Evolutionary conservation across 257 asterid species (phyloP), one percentile per base, ranked within the genome.

Genomic region (Thymus mandschuricus): DNA sequence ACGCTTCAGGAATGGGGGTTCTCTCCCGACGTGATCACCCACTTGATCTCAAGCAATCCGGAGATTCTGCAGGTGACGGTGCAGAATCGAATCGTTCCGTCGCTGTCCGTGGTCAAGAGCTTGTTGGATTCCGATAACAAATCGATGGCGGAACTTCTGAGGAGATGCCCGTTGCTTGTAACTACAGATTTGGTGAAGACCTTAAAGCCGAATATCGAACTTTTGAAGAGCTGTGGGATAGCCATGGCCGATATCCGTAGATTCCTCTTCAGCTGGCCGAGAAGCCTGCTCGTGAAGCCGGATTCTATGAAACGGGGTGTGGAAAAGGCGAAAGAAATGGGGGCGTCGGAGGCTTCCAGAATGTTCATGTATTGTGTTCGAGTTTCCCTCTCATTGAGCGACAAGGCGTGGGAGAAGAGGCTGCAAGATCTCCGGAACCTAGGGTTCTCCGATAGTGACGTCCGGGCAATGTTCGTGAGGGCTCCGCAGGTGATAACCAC

Each of bases 191-290:
- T 78, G 57, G 68, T 75, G 27, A 76, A 67, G 33, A 69, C 8
- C 10, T 3, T 83, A 75, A 8, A 77, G 11, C 82, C 84, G 0
- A 83, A 86, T 64, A 58, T 86, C 10, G 69, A 75, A 43, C 57
- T 72, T 35, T 55, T 86, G 78, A 62, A 70, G 79, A 77, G 78
- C 38, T 73, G 62, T 29, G 91, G 66, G 27, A n/a, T 69, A n/a
- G 11, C 66, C 2, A 30, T 44, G 60, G 63, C n/a, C 13, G 30
- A 33, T 40, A 27, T 68, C 0, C 64, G 6, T 3, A 6, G 8
- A 6, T 0, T 52, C 29, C 28, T 68, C 41, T 6, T 15, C 8
- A 5, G 2, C 35, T 50, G 0, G 9, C 73, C 64, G 1, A 10
- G 54, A 6, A 5, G 2, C 34, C 1, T 68, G 64, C 10, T 55